These are phyloP conservation scores for Exophiala oligosperma DNA, from an alignment of 2,329 filamentous ascomycete species.

Conservation along the genomic window DNA sequence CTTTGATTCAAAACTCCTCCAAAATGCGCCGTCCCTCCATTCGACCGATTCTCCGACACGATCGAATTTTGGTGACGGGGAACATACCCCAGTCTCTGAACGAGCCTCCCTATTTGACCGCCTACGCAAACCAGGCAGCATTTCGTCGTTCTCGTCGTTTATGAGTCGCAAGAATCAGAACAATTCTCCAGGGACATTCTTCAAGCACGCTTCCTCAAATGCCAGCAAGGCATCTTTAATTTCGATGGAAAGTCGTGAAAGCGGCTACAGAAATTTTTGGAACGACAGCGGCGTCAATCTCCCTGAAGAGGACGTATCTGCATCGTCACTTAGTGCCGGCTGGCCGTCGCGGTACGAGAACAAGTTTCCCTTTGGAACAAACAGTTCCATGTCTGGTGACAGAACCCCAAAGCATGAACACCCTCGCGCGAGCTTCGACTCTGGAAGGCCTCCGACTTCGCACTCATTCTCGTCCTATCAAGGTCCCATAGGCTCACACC, in stretches of 20 bases:
- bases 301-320: constrained; percentile 73
- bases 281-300: constrained; percentile 97
- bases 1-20: constrained; percentile 94
- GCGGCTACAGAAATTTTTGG: constrained; percentile 95
- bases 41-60: constrained; percentile 87
- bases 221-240: constrained; percentile 94
- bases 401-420: constrained; percentile 79
- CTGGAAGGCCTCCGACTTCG: constrained; percentile 88
- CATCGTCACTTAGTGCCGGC: constrained; percentile 60
- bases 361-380: constrained; percentile 63
- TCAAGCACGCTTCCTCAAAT: constrained; percentile 86
- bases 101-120: constrained; percentile 84
- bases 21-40: constrained; percentile 80
- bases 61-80: constrained; percentile 75
- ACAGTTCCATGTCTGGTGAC: constrained; percentile 62
- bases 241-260: constrained; percentile 92
- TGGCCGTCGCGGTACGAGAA: constrained; percentile 59
- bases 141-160: constrained; percentile 93
- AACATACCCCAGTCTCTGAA: constrained; percentile 58
- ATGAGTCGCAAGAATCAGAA: constrained; percentile 94
- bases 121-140: constrained; percentile 90
- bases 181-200: constrained; percentile 80
- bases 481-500: constrained; percentile 80
- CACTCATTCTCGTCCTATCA: constrained; percentile 97
- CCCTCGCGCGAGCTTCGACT: constrained; percentile 83